Base-by-base conservation (phyloP, 768 basidiomycete species). In the Trametes sanguinea region DNA sequence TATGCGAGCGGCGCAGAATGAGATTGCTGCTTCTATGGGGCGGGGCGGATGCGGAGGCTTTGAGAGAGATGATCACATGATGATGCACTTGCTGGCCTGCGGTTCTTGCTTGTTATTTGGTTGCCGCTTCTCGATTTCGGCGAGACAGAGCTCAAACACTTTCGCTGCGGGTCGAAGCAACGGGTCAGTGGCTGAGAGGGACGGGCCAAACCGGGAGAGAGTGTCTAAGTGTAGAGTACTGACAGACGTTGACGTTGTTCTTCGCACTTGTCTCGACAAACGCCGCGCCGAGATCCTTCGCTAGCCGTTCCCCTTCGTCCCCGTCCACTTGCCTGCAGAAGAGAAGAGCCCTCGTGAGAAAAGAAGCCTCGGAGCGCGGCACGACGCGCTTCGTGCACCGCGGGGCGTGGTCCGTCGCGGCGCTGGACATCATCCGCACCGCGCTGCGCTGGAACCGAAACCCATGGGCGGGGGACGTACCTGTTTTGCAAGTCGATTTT, bases 191-290 rank as follows among this genome's bases (percentile, higher is more conserved):
- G 35, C 52, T 48, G 48, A 45, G 27, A 45, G 14, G 42, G 42
- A 6, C 13, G n/a, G 42, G 42, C 40, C 46, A 57, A 22, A 30
- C n/a, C 37, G 16, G n/a, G 46, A 44, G 27, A 50, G 33, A n/a
- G 42, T 22, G 22, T n/a, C n/a, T n/a, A 54, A 61, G 42, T 44
- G 50, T 52, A 37, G 6, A 11, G 32, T 45, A 88, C 94, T 75
- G 68, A 94, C 94, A 86, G 68, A 97, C 89, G 75, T 96, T 95
- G 74, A 85, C 74, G 67, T 94, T 91, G 60, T 85, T 81, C 81
- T 92, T 92, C 39, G 95, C 93, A 69, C 91, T 94, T 13, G 92
- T 92, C 76, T 96, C 95, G 45, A 95, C 81, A 79, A 87, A 95
- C 3, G 88, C 89, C 7, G 92, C 87, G 43, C 86, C 83, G 68